These are phyloP conservation scores for Balakata baccata DNA, from an alignment of 345 rosid species.

Conservation along the genomic window DNA sequence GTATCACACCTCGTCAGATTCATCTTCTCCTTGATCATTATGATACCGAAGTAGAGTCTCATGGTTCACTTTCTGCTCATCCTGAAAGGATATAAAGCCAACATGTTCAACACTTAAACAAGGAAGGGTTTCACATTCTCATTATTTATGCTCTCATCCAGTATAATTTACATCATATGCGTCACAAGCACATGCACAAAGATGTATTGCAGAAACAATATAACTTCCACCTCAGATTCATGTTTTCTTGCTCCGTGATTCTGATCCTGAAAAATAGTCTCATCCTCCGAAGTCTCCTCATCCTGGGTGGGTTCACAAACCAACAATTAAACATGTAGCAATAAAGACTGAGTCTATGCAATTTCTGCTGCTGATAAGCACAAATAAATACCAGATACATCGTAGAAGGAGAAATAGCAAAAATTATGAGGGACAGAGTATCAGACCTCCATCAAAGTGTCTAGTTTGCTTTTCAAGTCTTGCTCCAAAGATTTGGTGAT, in stretches of 20 bases:
- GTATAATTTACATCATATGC: background rate
- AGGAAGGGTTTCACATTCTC: background rate
- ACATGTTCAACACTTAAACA: background rate
- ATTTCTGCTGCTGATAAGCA: slow-evolving; percentile 5
- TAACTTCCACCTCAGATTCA: slow-evolving; percentile 40
- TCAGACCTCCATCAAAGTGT: slow-evolving; percentile 48
- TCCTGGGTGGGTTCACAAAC: slow-evolving; percentile 31
- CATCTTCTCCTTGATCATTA: slow-evolving; percentile 12
- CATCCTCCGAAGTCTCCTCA: slow-evolving; percentile 31
- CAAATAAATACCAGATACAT: background rate
- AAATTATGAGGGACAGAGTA: slow-evolving; percentile 7
- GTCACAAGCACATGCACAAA: background rate
- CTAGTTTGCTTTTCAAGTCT: slow-evolving; percentile 51
- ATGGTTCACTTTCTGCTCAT: background rate
- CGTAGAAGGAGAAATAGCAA: background rate
- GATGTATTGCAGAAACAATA: slow-evolving; percentile 5
- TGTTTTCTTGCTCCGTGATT: slow-evolving; percentile 12
- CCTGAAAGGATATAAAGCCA: slow-evolving; percentile 6
- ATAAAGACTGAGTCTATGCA: background rate
- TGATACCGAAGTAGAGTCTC: slow-evolving; percentile 32
- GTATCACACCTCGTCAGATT: background rate
- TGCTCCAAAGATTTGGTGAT: slow-evolving; percentile 50
- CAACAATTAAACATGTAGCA: slow-evolving; percentile 2
- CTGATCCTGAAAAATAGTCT: slow-evolving; percentile 29
- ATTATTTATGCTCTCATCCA: background rate